Conservation (phyloP, 108 stramenopile genomes). For the Ochromonas danica region DNA sequence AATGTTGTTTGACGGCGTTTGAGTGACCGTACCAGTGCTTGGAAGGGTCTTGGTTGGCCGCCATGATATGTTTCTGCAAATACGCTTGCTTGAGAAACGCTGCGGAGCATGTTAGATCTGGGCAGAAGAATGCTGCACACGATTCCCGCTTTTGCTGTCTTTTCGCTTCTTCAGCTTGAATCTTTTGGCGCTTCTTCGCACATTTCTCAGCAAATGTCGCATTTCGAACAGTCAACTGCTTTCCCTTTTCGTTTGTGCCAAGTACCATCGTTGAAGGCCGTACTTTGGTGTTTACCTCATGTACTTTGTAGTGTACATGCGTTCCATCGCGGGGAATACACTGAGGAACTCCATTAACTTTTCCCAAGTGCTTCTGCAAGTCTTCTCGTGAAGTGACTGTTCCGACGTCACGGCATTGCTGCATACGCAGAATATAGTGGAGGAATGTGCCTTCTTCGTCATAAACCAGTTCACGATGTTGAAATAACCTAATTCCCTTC, state of each 20-base stretch:
- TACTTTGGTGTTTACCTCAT: neutral
- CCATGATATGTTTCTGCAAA: neutral
- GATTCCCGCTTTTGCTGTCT: neutral
- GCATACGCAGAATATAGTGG: conserved; percentile 1
- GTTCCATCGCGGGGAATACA: neutral
- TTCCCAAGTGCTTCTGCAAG: neutral
- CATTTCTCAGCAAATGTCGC: conserved; percentile 1
- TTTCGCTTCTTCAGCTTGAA: neutral
- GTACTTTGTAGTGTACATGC: neutral
- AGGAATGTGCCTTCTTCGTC: neutral
- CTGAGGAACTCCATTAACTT: neutral
- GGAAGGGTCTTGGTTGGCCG: neutral
- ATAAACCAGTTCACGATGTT: neutral
- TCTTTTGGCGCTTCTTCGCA: neutral
- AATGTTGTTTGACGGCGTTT: neutral
- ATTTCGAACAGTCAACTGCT: neutral
- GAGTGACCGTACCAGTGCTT: conserved; percentile 5
- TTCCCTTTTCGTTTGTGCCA: neutral
- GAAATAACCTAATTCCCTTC: neutral
- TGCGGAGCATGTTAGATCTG: neutral
- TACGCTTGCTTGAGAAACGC: neutral
- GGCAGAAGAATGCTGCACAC: neutral
- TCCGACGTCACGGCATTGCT: conserved; percentile 1
- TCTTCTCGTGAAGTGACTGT: neutral
- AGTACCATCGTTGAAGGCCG: conserved; percentile 1